Base-by-base conservation (phyloP, 177 flowering plant genomes). In the Vitis hybrid region DNA sequence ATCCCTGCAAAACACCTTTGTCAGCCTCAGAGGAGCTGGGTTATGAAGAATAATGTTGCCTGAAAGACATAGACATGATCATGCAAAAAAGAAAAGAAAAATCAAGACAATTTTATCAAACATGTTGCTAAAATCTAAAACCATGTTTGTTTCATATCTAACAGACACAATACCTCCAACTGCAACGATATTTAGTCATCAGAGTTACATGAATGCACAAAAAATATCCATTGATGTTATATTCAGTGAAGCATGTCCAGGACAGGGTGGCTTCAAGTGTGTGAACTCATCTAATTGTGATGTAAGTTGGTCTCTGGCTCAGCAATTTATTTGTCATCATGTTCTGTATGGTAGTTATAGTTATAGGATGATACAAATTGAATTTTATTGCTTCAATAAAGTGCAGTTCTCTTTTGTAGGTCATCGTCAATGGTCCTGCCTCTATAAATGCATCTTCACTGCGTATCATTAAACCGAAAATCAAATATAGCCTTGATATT, bases 91-190 rank as follows among this genome's bases (percentile, higher is more conserved):
- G 8, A 39, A 39, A 39, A 39, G 0, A 39, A 39, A 5, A 39
- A 39, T 1, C 1, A 0, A 39, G 8, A 5, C 1, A 39, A 5
- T 39, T 39, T 39, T 39, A 5, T 39, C 45, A 39, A 39, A 39
- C 45, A 39, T 39, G 45, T 39, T 39, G 45, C 45, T 39, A 39
- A 0, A 39, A 10, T 48, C 22, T 50, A 26, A 29, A 39, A 16
- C 29, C 48, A 1, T 33, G 21, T 64, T 65, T 65, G 48, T 55
- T 58, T 29, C 15, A 26, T 62, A 22, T 70, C 61, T 48, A 26
- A 18, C 60, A 87, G 90, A 87, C 77, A 85, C 86, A 16, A 65
- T 73, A 56, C 84, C 80, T 39, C 91, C 91, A 71, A 84, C 88
- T 11, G 89, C 91, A 60, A 74, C 75, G 15, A 73, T 87, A 57